A percentile compares a stretch with the other conserved stretches of the same genome.
Conservation (phyloP, 495 filamentous ascomycete genomes). For the Penicillium waksmanii region DNA sequence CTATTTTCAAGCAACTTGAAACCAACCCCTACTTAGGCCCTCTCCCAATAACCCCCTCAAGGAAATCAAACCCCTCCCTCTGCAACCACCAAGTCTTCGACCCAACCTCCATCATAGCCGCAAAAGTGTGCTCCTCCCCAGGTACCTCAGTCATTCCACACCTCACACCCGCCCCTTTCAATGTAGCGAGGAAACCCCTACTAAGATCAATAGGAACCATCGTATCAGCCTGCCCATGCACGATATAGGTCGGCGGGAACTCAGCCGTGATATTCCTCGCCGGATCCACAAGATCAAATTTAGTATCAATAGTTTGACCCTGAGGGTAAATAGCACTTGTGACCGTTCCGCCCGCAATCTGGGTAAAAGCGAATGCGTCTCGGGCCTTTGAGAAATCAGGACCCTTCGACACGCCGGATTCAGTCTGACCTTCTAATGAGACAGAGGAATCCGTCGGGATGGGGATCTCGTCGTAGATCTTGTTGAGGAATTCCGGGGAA, state of each 20-base stretch:
- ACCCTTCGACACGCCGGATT: constrained; percentile 22
- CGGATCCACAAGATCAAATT: constrained; percentile 32
- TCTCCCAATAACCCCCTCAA: constrained; percentile 35
- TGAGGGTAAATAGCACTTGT: constrained; percentile 30
- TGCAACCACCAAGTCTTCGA: constrained; percentile 40
- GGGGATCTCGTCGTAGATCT: constrained; percentile 33
- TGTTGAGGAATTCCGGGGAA: constrained; percentile 21
- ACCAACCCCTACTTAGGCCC: constrained; percentile 5
- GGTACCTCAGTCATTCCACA: constrained; percentile 42
- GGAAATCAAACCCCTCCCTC: constrained; percentile 41
- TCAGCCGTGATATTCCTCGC: constrained; percentile 18
- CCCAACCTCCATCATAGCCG: constrained; percentile 39
- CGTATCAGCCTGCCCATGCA: constrained; percentile 33
- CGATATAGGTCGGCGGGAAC: constrained; percentile 40
- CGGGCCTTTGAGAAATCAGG: constrained; percentile 36
- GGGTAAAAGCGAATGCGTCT: constrained; percentile 42
- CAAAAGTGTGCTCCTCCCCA: constrained; percentile 43
- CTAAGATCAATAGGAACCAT: constrained; percentile 38
- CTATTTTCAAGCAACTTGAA: too few relatives aligned
- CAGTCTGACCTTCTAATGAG: constrained; percentile 38
- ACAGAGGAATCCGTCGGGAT: constrained; percentile 36
- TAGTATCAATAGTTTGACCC: constrained; percentile 9
- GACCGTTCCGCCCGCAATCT: constrained; percentile 38
- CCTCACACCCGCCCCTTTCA: constrained; percentile 26
- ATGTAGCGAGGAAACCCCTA: constrained; percentile 20